Base-by-base conservation (phyloP, 805 yeast genomes). In the Kodamaea kaohsiungensis region DNA sequence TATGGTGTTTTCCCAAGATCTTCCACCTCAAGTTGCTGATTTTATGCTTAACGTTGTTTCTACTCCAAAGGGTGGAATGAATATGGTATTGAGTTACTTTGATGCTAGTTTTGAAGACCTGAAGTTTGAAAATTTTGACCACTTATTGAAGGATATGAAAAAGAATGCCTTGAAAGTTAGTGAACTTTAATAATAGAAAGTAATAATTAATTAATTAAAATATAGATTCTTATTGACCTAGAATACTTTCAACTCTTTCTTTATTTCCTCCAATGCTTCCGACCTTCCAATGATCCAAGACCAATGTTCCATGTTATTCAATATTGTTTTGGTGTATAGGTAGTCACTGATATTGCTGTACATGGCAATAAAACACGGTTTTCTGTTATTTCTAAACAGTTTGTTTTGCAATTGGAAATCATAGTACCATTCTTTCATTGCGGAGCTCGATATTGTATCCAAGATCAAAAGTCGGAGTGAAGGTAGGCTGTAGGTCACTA, bases 51-150 rank as follows among this genome's bases (percentile, higher is more conserved):
- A 43, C 7, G 46, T 40, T 7, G 43, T 51, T 13, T 46, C 49
- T 2, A 51, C 53, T 8, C 49, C 49, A 7, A 17, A 13, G 19
- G 49, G 53, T 8, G 53, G 53, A 2, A 35, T 51, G 38, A 51
- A 51, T 22, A n/a, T 51, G n/a, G 49, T 51, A n/a, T 17, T 39
- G 8, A 51, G 53, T 30, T 51, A 51, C 35, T 48, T 46, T 35
- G 53, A 51, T 74, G 78, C n/a, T 72, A 75, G 52, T 59, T 75
- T 40, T 16, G 45, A 40, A 16, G 45, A 40, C 33, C 39, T 46
- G 48, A 17, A 46, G 48, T 46, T 30, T 46, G 48, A 46, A 8
- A 61, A 65, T 48, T 70, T 69, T 48, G 70, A 70, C 49, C 51
- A 53, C 3, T 60, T 64, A 22, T 60, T 67, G 2, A 57, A 33